Evolutionary conservation across 1,139 yeast species (phyloP).

Genomic region (Geotrichum citri-aurantii): DNA sequence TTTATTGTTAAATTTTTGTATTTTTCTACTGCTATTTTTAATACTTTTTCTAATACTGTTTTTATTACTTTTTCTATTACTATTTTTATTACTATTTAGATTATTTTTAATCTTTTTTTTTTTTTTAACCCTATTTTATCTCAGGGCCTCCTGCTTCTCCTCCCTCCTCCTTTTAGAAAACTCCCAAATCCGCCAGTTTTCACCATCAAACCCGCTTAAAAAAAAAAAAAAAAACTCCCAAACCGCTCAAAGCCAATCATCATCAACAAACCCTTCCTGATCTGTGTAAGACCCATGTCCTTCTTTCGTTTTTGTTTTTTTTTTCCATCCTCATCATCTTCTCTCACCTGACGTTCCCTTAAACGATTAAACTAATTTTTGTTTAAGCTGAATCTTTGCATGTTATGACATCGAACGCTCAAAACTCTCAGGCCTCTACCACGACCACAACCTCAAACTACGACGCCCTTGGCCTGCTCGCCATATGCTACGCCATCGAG

Average conservation of each 20-base stretch:
- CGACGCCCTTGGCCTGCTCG: constrained; percentile 38
- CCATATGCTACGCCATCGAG: constrained; percentile 40
- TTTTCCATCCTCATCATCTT: too few species aligned
- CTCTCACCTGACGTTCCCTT: too few species aligned
- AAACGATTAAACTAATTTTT: not conserved
- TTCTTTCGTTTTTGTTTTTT: too few species aligned
- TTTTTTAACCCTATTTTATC: too few species aligned
- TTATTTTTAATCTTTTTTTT: too few species aligned
- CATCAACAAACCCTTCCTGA: not conserved
- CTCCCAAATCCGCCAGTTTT: not conserved
- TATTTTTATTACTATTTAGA: not conserved
- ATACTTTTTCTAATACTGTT: too few species aligned
- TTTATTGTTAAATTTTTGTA: too few species aligned
- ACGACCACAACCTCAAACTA: constrained; percentile 20
- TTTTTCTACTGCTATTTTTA: too few species aligned
- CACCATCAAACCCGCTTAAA: not conserved
- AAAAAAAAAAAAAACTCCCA: not conserved
- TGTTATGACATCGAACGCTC: not conserved
- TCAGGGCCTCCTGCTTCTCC: not conserved
- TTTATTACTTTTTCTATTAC: not conserved
- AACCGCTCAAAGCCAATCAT: not conserved
- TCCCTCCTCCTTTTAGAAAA: not conserved
- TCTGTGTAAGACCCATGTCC: not conserved
- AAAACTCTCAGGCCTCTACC: not conserved
- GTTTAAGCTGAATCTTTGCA: not conserved